Evolutionary conservation across 495 filamentous ascomycete species (phyloP).

Genomic region (Lophiostoma macrostomum): DNA sequence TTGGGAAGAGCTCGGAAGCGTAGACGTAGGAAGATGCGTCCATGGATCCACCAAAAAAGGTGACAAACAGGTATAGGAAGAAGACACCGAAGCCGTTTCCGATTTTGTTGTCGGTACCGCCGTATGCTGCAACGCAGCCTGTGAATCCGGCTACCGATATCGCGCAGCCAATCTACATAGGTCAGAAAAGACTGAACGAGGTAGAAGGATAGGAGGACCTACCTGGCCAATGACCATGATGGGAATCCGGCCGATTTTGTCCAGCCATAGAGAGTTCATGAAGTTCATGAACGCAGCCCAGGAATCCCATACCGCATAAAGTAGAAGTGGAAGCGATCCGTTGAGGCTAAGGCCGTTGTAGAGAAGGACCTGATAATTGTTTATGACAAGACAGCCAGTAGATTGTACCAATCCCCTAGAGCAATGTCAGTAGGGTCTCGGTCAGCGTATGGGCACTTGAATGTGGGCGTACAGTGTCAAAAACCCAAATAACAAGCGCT

Average conservation of each 20-base stretch:
- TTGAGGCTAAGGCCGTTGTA: conserved; percentile 25
- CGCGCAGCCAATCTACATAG: not conserved
- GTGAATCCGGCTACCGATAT: conserved; percentile 4
- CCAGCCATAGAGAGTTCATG: not conserved
- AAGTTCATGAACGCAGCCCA: conserved; percentile 21
- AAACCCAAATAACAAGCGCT: not conserved
- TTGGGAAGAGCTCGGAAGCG: not conserved
- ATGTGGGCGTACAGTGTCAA: not conserved
- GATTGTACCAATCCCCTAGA: not conserved
- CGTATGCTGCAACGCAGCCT: conserved; percentile 20
- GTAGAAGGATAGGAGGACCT: not conserved
- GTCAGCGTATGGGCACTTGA: not conserved
- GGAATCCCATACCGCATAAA: conserved; percentile 2
- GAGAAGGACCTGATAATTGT: conserved; percentile 32
- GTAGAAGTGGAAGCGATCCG: conserved; percentile 16
- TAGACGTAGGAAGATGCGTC: conserved; percentile 10
- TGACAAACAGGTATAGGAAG: conserved; percentile 17
- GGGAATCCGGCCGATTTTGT: conserved; percentile 7
- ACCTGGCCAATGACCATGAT: conserved; percentile 8
- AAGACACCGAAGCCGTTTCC: conserved; percentile 26
- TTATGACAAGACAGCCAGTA: conserved; percentile 2
- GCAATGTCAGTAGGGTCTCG: not conserved
- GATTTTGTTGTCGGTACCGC: conserved; percentile 18
- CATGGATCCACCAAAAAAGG: not conserved
- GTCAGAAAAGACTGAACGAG: no score